phyloP scores from a whole-genome alignment of 129 eudicot genomes.

The Arctium lappa region DNA sequence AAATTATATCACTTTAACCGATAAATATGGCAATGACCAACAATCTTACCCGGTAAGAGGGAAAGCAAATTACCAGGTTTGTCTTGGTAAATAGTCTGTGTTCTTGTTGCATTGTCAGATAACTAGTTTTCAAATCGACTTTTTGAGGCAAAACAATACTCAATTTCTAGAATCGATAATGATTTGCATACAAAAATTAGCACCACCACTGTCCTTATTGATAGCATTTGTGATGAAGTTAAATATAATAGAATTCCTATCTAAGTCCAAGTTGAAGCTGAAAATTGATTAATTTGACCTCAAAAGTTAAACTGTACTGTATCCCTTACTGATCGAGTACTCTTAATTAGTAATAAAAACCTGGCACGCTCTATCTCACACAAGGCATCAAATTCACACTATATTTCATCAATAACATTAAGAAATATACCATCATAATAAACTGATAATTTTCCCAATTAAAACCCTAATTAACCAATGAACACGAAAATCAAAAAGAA shows the following conservation, averaged over 20 bases:
- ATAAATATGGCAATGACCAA: no score
- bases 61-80: no score
- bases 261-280: neutral
- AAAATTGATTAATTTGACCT: neutral
- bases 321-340: neutral
- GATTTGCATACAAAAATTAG: neutral
- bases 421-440: neutral
- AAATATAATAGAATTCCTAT: neutral
- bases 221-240: neutral
- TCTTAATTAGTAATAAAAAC: no score
- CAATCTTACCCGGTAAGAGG: no score
- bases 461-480: no score
- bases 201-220: neutral
- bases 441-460: neutral
- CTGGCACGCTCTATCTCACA: no score
- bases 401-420: no score
- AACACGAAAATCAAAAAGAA: neutral
- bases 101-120: neutral
- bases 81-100: no score
- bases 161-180: neutral
- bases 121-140: neutral
- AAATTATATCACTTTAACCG: no score
- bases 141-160: neutral
- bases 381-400: neutral
- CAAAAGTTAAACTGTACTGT: neutral